Base-by-base conservation (phyloP, 2,329 filamentous ascomycete genomes). In the Sporothrix inflata region DNA sequence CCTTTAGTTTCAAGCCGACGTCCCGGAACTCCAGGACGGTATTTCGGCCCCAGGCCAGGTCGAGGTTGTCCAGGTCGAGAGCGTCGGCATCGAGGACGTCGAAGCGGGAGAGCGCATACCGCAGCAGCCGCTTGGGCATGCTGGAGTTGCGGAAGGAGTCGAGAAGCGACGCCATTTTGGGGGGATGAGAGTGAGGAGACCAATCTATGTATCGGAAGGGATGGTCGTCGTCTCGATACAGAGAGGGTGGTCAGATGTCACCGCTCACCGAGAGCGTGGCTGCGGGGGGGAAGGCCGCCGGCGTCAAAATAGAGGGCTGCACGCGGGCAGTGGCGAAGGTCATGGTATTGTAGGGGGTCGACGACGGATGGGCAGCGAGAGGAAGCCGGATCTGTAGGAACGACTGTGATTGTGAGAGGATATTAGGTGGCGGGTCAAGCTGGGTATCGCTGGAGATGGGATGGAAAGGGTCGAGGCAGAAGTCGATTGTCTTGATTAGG, bases 21-120 rank as follows among this genome's bases (percentile, higher is more conserved):
- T 98, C 92, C 76, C 91, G 90, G 76, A 98, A 90, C 81, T 97
- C 94, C 60, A 98, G 87, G 0, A 92, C 91, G 53, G 91, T 96
- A 76, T 91, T 91, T 80, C 91, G 90, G 45, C 96, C 96, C 82
- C 93, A 88, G 61, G 90, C 90, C 76, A 98, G 89, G 77, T 97
- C 94, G 75, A 98, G 83, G 76, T 94, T 93, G 75, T 96, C 94
- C 74, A 96, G 87, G 78, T 98, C 92, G 76, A 98, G 84, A 14
- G 92, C 91, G 79, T 97, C 92, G 72, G 93, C 92, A 78, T 98
- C 96, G 73, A 99, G 88, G 71, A 98, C 86, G 77, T 97, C 94
- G 73, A 97, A 86, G 72, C 91, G 90, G 30, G 92, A 91, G 55
- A 99, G 85, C 67, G 91, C 93, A 84, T 96, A 97, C 76, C 93